phyloP scores from a whole-genome alignment of 1,284 basidiomycete species.

The Dichomitus squalens region DNA sequence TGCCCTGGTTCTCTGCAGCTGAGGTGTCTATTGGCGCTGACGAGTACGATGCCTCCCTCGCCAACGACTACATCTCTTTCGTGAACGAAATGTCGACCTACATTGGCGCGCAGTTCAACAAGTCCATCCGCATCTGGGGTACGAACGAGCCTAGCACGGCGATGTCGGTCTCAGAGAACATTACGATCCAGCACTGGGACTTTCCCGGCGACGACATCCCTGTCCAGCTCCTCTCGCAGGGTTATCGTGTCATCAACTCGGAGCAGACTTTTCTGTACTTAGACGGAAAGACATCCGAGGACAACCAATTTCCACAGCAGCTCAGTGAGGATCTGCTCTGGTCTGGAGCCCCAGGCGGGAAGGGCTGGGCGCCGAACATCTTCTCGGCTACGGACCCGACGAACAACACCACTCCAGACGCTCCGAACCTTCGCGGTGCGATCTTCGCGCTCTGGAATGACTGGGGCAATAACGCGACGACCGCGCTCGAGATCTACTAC shows the following conservation, averaged over 20 bases:
- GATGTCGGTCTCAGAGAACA: slow-evolving; percentile 30
- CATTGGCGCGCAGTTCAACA: slow-evolving; percentile 26
- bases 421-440: slow-evolving; percentile 29
- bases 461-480: slow-evolving; percentile 36
- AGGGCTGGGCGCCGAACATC: slow-evolving; percentile 35
- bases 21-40: slow-evolving; percentile 38
- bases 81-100: slow-evolving; percentile 36
- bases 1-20: slow-evolving; percentile 35
- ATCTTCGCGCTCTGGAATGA: slow-evolving; percentile 36
- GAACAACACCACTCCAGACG: slow-evolving; percentile 32
- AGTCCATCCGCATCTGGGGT: slow-evolving; percentile 37
- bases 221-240: slow-evolving; percentile 28
- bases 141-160: slow-evolving; percentile 36
- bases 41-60: slow-evolving; percentile 36
- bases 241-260: slow-evolving; percentile 36
- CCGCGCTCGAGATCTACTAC: slow-evolving; percentile 34
- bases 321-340: slow-evolving; percentile 33
- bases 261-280: slow-evolving; percentile 38
- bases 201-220: slow-evolving; percentile 38
- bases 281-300: slow-evolving; percentile 36
- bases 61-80: slow-evolving; percentile 37
- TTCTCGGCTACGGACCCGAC: slow-evolving; percentile 29
- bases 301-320: slow-evolving; percentile 29
- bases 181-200: slow-evolving; percentile 44
- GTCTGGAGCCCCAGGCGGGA: slow-evolving; percentile 30